These are phyloP conservation scores for Collybia mongolica DNA, from an alignment of 768 basidiomycete species.

Conservation along the genomic window DNA sequence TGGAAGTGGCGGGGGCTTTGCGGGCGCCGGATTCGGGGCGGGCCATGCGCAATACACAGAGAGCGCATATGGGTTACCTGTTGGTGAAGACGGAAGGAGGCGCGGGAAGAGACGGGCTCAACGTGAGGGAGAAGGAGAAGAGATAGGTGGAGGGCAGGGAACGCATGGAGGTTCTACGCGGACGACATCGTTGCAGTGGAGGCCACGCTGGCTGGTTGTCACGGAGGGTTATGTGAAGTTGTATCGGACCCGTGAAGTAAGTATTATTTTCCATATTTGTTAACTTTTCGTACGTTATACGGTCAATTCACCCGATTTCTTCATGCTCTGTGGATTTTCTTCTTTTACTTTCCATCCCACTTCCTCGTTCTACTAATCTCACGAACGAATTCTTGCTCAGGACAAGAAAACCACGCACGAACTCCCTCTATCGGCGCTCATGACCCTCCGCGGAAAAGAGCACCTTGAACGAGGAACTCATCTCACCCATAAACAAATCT, in stretches of 20 bases:
- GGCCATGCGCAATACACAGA: no score
- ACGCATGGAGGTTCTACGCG: constrained; percentile 4
- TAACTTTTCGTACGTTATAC: neutral
- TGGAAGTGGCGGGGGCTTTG: constrained; percentile 10
- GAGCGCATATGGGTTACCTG: no score
- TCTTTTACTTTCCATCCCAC: no score
- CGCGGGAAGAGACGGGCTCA: neutral
- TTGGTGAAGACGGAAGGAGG: no score
- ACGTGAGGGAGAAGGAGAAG: neutral
- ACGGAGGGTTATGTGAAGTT: constrained; percentile 53
- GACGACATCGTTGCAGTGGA: constrained; percentile 54
- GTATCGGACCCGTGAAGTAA: constrained; percentile 51
- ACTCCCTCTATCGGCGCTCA: constrained; percentile 37
- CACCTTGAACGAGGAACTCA: constrained; percentile 27
- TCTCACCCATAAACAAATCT: neutral
- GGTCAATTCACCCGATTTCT: neutral
- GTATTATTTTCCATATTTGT: constrained; percentile 16
- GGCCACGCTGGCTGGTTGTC: constrained; percentile 61
- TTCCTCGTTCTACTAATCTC: neutral
- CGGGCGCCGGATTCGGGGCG: neutral
- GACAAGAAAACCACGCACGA: constrained; percentile 35
- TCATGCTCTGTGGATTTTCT: no score
- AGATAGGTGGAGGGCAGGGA: constrained; percentile 1
- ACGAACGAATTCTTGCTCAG: constrained; percentile 20
- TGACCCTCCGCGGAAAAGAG: constrained; percentile 42